A percentile compares a stretch with the other conserved stretches of the same genome.
Evolutionary conservation across 192 early-diverging fungal species (phyloP).

Genomic region (Diversispora epigaea): DNA sequence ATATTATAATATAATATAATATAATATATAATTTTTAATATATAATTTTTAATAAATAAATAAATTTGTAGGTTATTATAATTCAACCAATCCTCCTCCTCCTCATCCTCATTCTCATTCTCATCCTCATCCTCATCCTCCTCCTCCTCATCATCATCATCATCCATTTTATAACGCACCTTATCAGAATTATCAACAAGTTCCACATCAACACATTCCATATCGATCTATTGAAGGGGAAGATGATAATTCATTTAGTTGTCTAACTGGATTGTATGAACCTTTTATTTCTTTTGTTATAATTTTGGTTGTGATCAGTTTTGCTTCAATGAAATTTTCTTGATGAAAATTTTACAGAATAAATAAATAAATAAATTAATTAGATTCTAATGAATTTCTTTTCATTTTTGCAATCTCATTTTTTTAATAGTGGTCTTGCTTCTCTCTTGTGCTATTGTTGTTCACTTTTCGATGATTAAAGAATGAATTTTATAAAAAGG

Average conservation of each 20-base stretch:
- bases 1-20: not conserved
- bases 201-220: not conserved
- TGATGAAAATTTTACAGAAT: not conserved
- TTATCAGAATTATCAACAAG: constrained; percentile 25
- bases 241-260: constrained; percentile 4
- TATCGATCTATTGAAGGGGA: constrained; percentile 1
- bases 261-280: constrained; percentile 33
- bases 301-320: not conserved
- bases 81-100: constrained; percentile 12
- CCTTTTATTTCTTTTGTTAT: constrained; percentile 14
- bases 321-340: not conserved
- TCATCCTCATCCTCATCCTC: constrained; percentile 13
- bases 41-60: not conserved
- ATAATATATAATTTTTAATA: not conserved
- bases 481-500: too few species aligned
- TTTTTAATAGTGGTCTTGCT: too few species aligned
- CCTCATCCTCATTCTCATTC: constrained; percentile 2
- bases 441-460: too few species aligned
- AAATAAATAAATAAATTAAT: not conserved
- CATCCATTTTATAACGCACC: constrained; percentile 9
- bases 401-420: not conserved
- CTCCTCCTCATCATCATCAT: not conserved
- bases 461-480: too few species aligned
- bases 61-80: constrained; percentile 12
- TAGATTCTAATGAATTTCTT: not conserved